These are phyloP conservation scores for Malus hybrid DNA, from an alignment of 331 rosid genomes.

Conservation along the genomic window DNA sequence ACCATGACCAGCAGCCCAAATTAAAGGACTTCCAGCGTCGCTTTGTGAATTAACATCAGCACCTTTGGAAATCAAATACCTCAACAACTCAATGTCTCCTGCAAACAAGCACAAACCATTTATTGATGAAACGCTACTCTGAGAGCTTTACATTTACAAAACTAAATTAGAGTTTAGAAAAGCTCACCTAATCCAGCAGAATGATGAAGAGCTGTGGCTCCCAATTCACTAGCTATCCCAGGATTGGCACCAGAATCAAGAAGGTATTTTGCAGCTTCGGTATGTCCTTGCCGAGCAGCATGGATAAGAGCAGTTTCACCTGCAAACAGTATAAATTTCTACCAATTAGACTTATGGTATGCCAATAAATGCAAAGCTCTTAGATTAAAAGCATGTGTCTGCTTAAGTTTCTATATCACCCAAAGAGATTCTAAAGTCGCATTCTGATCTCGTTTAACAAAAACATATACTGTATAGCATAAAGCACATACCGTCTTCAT, in stretches of 20 bases:
- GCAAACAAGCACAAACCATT: conserved; percentile 14
- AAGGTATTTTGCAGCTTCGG: conserved; percentile 64
- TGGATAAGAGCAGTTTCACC: conserved; percentile 94
- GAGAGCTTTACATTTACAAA: neutral
- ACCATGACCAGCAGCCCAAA: conserved; percentile 97
- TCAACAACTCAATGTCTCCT: conserved; percentile 78
- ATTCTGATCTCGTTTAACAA: neutral
- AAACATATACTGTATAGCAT: neutral
- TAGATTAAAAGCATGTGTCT: no score
- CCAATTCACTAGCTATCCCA: conserved; percentile 60
- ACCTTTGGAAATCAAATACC: conserved; percentile 65
- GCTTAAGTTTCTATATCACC: neutral
- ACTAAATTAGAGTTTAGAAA: neutral
- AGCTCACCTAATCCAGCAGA: conserved; percentile 74
- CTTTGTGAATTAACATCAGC: conserved; percentile 68
- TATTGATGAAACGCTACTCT: neutral
- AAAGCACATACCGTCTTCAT: conserved; percentile 67
- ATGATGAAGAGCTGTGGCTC: conserved; percentile 88
- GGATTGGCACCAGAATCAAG: conserved; percentile 66
- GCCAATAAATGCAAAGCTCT: neutral
- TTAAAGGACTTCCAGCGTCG: conserved; percentile 82
- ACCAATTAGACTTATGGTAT: neutral
- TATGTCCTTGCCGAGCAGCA: conserved; percentile 87
- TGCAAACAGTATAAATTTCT: conserved; percentile 17
- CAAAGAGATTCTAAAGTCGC: neutral